phyloP scores from a whole-genome alignment of 306 rosid genomes.

The Canavalia ensiformis region DNA sequence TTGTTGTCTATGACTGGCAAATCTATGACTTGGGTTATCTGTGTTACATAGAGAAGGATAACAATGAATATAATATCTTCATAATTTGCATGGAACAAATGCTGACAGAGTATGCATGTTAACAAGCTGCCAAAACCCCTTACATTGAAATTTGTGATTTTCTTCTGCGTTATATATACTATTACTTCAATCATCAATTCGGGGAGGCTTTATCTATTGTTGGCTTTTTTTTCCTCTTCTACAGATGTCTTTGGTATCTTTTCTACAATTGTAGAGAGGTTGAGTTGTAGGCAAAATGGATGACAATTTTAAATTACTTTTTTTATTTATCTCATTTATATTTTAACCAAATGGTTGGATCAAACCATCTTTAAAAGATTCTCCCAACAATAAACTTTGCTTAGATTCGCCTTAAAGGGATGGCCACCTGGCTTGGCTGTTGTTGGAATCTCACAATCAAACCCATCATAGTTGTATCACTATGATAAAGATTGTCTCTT shows the following conservation, averaged over 20 bases:
- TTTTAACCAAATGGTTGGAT: not conserved
- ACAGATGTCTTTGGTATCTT: no score
- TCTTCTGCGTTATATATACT: not conserved
- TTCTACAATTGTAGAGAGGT: not conserved
- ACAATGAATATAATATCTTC: not conserved
- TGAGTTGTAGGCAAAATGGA: constrained; percentile 7
- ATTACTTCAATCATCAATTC: not conserved
- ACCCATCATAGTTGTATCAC: not conserved
- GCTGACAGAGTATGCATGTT: not conserved
- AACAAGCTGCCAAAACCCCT: not conserved
- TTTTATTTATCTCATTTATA: not conserved
- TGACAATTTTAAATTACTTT: not conserved
- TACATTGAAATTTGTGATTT: not conserved
- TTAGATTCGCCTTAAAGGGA: constrained; percentile 26
- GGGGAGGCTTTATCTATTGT: not conserved
- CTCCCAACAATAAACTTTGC: not conserved
- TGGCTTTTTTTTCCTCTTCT: no score
- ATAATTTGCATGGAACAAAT: not conserved
- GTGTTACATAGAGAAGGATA: not conserved
- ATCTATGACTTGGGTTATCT: not conserved
- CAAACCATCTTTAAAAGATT: constrained; percentile 28
- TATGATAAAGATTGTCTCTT: constrained; percentile 14
- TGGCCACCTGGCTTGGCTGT: constrained; percentile 12
- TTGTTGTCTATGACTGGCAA: not conserved
- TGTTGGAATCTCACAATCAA: constrained; percentile 14